These are phyloP conservation scores for Moelleriella libera DNA, from an alignment of 2,329 filamentous ascomycete species.

Conservation along the genomic window DNA sequence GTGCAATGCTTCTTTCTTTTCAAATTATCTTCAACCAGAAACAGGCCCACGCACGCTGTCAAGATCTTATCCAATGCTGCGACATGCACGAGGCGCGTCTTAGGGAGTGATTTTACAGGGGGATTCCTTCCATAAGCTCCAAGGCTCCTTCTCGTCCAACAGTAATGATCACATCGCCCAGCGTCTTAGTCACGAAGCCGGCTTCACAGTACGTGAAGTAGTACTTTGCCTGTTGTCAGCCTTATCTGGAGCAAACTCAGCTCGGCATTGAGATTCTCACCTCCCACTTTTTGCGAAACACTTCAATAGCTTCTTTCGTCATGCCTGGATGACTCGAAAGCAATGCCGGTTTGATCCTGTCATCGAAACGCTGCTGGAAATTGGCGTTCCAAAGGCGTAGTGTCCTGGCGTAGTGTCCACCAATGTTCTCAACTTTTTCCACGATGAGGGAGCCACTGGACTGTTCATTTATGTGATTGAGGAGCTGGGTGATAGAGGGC, in stretches of 20 bases:
- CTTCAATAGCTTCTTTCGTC: constrained; percentile 46
- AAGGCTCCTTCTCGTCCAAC: constrained; percentile 49
- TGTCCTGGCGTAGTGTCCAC: constrained; percentile 58
- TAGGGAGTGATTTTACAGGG: constrained; percentile 26
- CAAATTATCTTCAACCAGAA: no score
- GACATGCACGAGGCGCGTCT: neutral
- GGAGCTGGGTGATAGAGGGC: constrained; percentile 39
- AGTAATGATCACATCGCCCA: constrained; percentile 61
- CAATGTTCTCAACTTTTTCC: constrained; percentile 57
- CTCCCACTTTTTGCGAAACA: constrained; percentile 61
- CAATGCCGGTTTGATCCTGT: constrained; percentile 44
- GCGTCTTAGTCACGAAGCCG: constrained; percentile 55
- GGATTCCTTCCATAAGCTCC: constrained; percentile 58
- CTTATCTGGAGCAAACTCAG: neutral
- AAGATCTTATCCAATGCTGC: neutral
- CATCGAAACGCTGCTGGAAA: constrained; percentile 49
- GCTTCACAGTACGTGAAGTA: constrained; percentile 67
- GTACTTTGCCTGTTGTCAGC: constrained; percentile 28
- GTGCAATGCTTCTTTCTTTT: no score
- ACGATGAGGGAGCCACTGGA: constrained; percentile 49
- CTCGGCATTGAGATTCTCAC: constrained; percentile 18
- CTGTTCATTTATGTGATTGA: constrained; percentile 44
- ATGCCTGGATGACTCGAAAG: constrained; percentile 42
- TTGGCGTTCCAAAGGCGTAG: constrained; percentile 53
- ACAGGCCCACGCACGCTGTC: neutral